Evolutionary conservation across 768 basidiomycete species (phyloP).

Genomic region (Neoboletus subvelutipes): DNA sequence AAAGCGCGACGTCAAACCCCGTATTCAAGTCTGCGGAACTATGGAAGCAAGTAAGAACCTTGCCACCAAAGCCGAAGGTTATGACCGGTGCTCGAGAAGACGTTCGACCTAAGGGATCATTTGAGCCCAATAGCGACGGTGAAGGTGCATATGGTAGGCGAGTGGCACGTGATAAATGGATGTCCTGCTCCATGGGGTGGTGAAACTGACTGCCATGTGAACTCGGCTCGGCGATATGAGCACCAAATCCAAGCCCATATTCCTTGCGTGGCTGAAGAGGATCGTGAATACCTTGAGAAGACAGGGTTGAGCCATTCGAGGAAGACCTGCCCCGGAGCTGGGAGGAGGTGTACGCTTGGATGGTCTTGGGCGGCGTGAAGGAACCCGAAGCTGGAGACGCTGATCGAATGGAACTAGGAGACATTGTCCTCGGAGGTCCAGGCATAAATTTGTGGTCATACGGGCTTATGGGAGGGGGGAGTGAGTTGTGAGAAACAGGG

Average conservation of each 20-base stretch:
- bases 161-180: slow-evolving; percentile 33
- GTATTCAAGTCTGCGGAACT: slow-evolving; percentile 61
- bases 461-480: slow-evolving; percentile 11
- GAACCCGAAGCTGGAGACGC: slow-evolving; percentile 32
- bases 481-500: slow-evolving; percentile 7
- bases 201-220: slow-evolving; percentile 16
- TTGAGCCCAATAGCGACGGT: slow-evolving; percentile 76
- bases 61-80: slow-evolving; percentile 93
- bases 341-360: slow-evolving; percentile 13
- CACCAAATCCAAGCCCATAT: slow-evolving; percentile 25
- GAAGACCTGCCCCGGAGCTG: slow-evolving; percentile 39
- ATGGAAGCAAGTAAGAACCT: slow-evolving; percentile 86
- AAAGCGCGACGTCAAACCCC: slow-evolving; percentile 76
- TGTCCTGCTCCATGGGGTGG: slow-evolving; percentile 26
- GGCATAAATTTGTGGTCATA: slow-evolving; percentile 22
- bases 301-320: slow-evolving; percentile 46
- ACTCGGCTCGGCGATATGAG: slow-evolving; percentile 20
- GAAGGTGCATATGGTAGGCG: slow-evolving; percentile 77
- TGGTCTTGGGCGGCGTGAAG: slow-evolving; percentile 36
- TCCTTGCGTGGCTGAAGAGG: slow-evolving; percentile 26
- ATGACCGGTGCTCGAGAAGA: slow-evolving; percentile 74
- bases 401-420: slow-evolving; percentile 27
- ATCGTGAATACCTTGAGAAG: slow-evolving; percentile 27
- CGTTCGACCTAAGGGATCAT: slow-evolving; percentile 78
- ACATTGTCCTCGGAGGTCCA: slow-evolving; percentile 32